These are phyloP conservation scores for Phylloporus sp. DNA, from an alignment of 768 basidiomycete species.

Conservation along the genomic window DNA sequence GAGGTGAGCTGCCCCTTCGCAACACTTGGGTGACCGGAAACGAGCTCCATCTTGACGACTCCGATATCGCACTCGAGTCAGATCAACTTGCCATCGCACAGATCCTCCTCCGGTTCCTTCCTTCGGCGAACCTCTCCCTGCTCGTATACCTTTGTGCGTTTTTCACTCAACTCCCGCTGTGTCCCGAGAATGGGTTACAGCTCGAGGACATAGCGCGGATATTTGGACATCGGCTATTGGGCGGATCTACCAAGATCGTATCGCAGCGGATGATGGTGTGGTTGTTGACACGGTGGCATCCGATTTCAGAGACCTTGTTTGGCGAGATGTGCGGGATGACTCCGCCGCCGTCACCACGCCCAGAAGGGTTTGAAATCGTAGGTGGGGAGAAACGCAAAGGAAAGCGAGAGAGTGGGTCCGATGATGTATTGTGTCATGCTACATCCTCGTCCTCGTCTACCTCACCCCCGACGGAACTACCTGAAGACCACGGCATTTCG, in stretches of 20 bases:
- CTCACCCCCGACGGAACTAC: constrained; percentile 6
- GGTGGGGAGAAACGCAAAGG: constrained; percentile 13
- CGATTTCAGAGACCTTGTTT: constrained; percentile 25
- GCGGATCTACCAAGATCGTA: constrained; percentile 25
- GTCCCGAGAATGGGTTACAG: constrained; percentile 47
- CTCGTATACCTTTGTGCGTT: constrained; percentile 45
- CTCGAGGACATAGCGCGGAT: constrained; percentile 44
- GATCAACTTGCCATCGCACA: constrained; percentile 40
- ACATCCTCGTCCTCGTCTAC: constrained; percentile 14
- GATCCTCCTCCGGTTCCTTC: constrained; percentile 48
- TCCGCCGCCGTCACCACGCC: constrained; percentile 6
- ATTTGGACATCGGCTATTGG: constrained; percentile 42
- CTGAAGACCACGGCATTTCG: constrained; percentile 6
- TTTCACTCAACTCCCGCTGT: constrained; percentile 49
- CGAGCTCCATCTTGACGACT: constrained; percentile 14
- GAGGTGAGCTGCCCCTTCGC: constrained; percentile 25
- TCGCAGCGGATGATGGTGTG: constrained; percentile 33
- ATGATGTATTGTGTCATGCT: background rate
- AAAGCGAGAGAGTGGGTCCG: background rate
- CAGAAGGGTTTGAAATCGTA: background rate
- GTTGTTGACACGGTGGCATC: constrained; percentile 28
- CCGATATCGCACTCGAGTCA: constrained; percentile 26
- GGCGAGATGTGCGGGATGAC: constrained; percentile 25
- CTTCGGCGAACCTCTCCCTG: constrained; percentile 37
- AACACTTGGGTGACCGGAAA: constrained; percentile 8